phyloP scores from a whole-genome alignment of 768 basidiomycete species.

The Lactifluus subvellereus region DNA sequence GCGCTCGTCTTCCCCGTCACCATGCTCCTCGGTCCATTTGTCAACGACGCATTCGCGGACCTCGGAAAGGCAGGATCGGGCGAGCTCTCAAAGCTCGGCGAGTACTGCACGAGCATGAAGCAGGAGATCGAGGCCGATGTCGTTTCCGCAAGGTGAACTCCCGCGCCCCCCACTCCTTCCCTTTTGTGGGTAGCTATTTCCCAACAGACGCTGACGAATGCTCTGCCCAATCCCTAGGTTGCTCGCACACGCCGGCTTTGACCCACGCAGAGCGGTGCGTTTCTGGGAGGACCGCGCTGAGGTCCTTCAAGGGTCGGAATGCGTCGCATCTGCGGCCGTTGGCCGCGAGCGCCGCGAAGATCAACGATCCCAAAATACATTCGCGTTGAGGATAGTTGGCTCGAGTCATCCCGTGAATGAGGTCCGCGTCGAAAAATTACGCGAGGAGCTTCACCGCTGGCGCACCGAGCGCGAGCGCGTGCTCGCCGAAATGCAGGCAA shows the following conservation, averaged over 20 bases:
- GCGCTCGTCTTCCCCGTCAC: constrained; percentile 83
- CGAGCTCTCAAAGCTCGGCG: constrained; percentile 64
- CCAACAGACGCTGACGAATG: constrained; percentile 6
- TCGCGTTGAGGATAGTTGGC: constrained; percentile 47
- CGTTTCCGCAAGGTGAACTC: constrained; percentile 68
- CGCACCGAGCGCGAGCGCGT: constrained; percentile 41
- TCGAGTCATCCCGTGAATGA: constrained; percentile 64
- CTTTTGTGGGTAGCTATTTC: background rate
- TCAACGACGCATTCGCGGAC: constrained; percentile 88
- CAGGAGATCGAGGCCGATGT: constrained; percentile 94
- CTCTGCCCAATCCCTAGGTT: constrained; percentile 42
- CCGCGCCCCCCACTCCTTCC: constrained; percentile 5
- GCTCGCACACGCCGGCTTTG: constrained; percentile 89
- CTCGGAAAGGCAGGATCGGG: constrained; percentile 71
- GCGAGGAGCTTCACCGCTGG: constrained; percentile 69
- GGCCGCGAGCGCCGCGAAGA: constrained; percentile 30
- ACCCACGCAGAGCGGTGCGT: constrained; percentile 70
- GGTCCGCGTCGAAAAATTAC: constrained; percentile 53
- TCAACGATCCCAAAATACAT: constrained; percentile 22
- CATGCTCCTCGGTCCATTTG: constrained; percentile 89
- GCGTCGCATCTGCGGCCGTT: constrained; percentile 26
- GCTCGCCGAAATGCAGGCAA: constrained; percentile 19
- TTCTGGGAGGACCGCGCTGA: constrained; percentile 73
- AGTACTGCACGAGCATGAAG: constrained; percentile 69
- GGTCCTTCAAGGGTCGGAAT: constrained; percentile 37